These are phyloP conservation scores for Lagenidium sp. DNA, from an alignment of 352 stramenopile genomes.

Conservation along the genomic window DNA sequence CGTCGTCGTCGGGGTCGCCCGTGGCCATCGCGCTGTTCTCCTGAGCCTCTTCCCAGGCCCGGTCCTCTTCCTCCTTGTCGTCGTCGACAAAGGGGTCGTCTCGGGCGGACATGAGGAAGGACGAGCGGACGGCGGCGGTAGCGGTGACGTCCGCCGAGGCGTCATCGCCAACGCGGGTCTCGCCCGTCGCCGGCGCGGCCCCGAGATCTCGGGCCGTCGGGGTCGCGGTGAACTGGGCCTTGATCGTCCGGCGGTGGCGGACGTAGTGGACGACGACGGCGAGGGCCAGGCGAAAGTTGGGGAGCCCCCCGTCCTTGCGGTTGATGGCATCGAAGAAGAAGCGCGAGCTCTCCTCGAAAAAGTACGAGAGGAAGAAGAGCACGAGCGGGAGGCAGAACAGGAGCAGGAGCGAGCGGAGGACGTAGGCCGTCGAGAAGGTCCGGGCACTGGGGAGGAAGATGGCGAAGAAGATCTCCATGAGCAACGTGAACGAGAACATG, in stretches of 20 bases:
- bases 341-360: conserved; percentile 62
- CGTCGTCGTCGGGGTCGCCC: neutral
- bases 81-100: conserved; percentile 46
- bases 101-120: conserved; percentile 34
- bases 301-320: conserved; percentile 56
- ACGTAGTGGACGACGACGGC: conserved; percentile 74
- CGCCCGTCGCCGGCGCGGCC: neutral
- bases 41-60: conserved; percentile 11
- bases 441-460: conserved; percentile 67
- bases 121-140: neutral
- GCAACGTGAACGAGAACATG: conserved; percentile 77
- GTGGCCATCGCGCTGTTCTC: neutral
- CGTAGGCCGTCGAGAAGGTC: conserved; percentile 62
- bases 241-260: conserved; percentile 53
- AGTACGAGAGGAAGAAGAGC: conserved; percentile 73
- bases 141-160: too few species aligned
- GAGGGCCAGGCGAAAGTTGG: conserved; percentile 70
- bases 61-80: conserved; percentile 51
- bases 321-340: conserved; percentile 69
- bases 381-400: conserved; percentile 49
- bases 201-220: neutral
- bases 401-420: conserved; percentile 39
- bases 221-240: conserved; percentile 2
- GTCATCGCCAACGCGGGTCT: too few species aligned
- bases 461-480: conserved; percentile 84